Evolutionary conservation across 2,329 filamentous ascomycete genomes (phyloP).

Genomic region (Fusarium chlamydosporum): DNA sequence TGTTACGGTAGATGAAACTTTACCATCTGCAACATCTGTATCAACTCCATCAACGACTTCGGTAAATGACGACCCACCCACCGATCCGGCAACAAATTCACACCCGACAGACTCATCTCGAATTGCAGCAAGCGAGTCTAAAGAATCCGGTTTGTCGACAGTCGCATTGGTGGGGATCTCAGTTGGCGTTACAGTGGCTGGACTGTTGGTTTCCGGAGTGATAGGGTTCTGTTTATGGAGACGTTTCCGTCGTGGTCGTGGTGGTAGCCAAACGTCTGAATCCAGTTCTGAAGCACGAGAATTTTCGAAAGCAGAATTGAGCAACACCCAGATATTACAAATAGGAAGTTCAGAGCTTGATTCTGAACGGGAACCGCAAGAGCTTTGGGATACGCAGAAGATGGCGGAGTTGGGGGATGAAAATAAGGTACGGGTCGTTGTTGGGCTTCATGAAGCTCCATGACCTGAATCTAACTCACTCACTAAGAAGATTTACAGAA

Average conservation of each 20-base stretch:
- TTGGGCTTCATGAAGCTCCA: conserved; percentile 19
- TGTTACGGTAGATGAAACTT: fast-evolving
- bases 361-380: not conserved
- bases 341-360: conserved; percentile 11
- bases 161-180: conserved; percentile 15
- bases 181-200: conserved; percentile 1
- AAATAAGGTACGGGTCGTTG: conserved; percentile 10
- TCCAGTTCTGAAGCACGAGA: not conserved
- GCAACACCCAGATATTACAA: not conserved
- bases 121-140: fast-evolving
- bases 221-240: conserved; percentile 3
- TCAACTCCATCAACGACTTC: not conserved
- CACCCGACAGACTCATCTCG: not conserved
- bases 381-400: conserved; percentile 22
- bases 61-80: not conserved
- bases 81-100: not conserved
- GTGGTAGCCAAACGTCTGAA: not conserved
- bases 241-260: not conserved
- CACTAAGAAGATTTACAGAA: too few species aligned
- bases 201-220: not conserved
- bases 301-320: conserved; percentile 2
- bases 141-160: not conserved
- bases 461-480: not conserved
- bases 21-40: not conserved
- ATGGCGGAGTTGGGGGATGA: conserved; percentile 8